Percentiles rank a stretch among this genome's conserved stretches.
These are phyloP conservation scores for Colletotrichum tropicale DNA, from an alignment of 2,329 filamentous ascomycete species.

Conservation along the genomic window DNA sequence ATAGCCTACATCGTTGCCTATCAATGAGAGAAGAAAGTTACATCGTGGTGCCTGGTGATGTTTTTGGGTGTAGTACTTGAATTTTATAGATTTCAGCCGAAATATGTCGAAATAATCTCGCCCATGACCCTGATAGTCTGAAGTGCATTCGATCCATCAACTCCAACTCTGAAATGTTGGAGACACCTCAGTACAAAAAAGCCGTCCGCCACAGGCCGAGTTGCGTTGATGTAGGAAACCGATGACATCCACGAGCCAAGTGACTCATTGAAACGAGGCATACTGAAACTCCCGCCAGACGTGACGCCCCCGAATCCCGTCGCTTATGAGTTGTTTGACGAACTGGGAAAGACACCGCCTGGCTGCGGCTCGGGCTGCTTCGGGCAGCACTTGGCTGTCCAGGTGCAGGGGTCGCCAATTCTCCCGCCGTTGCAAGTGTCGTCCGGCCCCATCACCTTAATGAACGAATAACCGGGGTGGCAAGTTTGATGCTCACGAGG, in stretches of 20 bases:
- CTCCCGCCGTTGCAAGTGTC: neutral
- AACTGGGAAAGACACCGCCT: neutral
- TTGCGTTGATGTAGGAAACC: neutral
- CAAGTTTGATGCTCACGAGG: neutral
- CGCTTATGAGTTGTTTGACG: neutral
- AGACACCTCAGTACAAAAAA: no score
- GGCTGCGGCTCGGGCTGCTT: neutral
- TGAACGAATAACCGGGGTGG: neutral
- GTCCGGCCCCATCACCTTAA: neutral
- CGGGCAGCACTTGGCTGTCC: neutral
- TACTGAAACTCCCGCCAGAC: neutral
- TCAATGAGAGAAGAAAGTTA: no score
- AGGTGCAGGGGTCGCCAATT: neutral
- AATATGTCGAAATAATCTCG: no score
- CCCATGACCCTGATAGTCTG: no score
- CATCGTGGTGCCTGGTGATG: no score
- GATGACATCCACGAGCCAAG: neutral
- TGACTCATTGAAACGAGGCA: neutral
- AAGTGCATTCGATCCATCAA: no score
- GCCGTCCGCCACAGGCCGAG: no score
- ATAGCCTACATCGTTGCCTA: no score
- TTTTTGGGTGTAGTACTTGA: accelerated
- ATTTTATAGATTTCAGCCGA: no score
- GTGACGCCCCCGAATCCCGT: neutral
- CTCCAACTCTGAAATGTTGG: no score